Base-by-base conservation (phyloP, 371 early-diverging fungal species). In the Mucor lusitanicus region DNA sequence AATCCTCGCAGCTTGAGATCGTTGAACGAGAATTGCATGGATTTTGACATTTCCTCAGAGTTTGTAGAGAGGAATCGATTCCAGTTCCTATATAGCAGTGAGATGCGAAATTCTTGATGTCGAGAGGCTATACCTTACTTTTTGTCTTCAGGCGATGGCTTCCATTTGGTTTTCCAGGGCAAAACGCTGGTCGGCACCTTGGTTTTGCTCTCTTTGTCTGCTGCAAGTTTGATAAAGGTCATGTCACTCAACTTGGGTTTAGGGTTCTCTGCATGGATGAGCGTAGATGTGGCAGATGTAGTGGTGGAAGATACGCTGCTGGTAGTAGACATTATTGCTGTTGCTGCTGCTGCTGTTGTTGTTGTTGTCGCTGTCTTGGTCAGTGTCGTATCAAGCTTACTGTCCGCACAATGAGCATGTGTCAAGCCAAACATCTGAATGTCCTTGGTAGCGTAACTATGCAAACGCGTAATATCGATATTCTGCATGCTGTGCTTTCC, bases 21-120 rank as follows among this genome's bases (percentile, higher is more conserved):
- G 55, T 89, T 88, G 61, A 89, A 89, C 0, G 87, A 86, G 71
- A 89, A 89, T 44, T 89, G 90, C 85, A 87, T 83, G 1, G 85
- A 80, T 40, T 89, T 88, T 15, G 90, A 87, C 90, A 89, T 89
- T 70, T 89, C 90, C 72, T 88, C 88, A 30, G 84, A 84, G 69
- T 89, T 89, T 3, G 90, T 89, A 0, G 88, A 89, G 61, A 89
- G 58, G 59, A 87, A 89, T 19, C 90, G 74, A 65, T 87, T 88
- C 88, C 90, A 89, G 46, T 88, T 89, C 48, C 90, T 87, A 67
- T 30, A 30, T 30, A 30, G 6, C 30, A 9, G 40, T 21, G 28
- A 9, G 25, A 44, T 55, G 44, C 3, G 3, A 42, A n/a, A n/a
- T n/a, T n/a, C n/a, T n/a, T n/a, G n/a, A n/a, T n/a, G n/a, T n/a